These are phyloP conservation scores for Yamadazyma trypodendri DNA, from an alignment of 1,139 yeast species.

Conservation along the genomic window DNA sequence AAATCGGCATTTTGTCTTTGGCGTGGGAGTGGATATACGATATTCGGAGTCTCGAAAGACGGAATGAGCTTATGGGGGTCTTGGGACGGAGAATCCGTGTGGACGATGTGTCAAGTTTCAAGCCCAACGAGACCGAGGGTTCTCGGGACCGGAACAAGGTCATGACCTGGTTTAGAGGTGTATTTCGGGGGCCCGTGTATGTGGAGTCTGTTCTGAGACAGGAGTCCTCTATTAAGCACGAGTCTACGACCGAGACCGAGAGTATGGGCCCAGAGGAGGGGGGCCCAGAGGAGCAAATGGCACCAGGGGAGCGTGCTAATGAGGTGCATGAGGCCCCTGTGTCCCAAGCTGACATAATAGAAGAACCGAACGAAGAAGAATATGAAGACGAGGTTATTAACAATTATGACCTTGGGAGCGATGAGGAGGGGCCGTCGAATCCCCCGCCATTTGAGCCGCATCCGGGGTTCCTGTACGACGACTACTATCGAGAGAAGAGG, in stretches of 20 bases:
- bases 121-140: constrained; percentile 11
- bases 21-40: constrained; percentile 56
- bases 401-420: constrained; percentile 5
- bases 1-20: constrained; percentile 38
- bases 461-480: constrained; percentile 32
- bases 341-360: too few species aligned
- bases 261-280: too few species aligned
- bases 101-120: constrained; percentile 33
- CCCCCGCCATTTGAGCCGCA: constrained; percentile 37
- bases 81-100: constrained; percentile 47
- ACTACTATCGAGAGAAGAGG: constrained; percentile 37
- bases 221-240: too few species aligned
- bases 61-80: constrained; percentile 45
- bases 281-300: too few species aligned
- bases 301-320: too few species aligned
- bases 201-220: constrained; percentile 1
- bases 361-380: too few species aligned
- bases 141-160: constrained; percentile 3
- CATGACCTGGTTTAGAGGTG: not conserved
- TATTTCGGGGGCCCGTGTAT: not conserved
- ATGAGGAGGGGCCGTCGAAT: not conserved
- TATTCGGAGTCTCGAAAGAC: constrained; percentile 41
- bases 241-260: too few species aligned
- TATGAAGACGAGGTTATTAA: constrained; percentile 8
- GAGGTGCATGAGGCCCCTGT: too few species aligned